Evolutionary conservation across 225 moss, liverwort and hornwort species (phyloP).

Genomic region (Bryum argenteum): DNA sequence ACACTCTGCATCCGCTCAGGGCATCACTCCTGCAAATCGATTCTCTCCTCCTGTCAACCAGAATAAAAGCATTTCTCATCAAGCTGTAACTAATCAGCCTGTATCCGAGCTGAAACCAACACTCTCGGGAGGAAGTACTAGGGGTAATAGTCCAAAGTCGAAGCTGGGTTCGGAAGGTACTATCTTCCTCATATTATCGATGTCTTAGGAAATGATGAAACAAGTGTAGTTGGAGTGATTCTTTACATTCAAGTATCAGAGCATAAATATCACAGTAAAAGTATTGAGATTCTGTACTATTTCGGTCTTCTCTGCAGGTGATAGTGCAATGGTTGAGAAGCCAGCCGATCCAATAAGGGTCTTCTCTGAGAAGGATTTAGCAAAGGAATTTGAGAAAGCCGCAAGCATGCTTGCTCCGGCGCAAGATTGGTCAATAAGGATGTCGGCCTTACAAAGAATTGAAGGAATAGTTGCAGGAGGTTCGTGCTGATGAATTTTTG

Average conservation of each 20-base stretch:
- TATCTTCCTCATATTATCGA: background rate
- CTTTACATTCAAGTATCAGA: background rate
- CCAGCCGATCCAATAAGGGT: constrained; percentile 83
- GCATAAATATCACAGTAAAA: background rate
- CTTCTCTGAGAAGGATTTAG: constrained; percentile 85
- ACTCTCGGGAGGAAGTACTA: constrained; percentile 48
- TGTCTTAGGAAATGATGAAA: constrained; percentile 9
- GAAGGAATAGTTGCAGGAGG: constrained; percentile 95
- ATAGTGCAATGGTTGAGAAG: constrained; percentile 59
- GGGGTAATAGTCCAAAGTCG: constrained; percentile 76
- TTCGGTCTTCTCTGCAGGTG: constrained; percentile 53
- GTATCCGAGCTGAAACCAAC: constrained; percentile 55
- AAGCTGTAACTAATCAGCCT: constrained; percentile 43
- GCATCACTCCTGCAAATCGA: constrained; percentile 50
- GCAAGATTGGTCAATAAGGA: constrained; percentile 97
- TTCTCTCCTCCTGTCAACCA: constrained; percentile 39
- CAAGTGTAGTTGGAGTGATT: constrained; percentile 11
- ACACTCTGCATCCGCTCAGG: constrained; percentile 49
- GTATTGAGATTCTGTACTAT: constrained; percentile 21
- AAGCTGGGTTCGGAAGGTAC: constrained; percentile 60
- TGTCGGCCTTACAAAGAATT: constrained; percentile 83
- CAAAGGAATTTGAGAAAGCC: constrained; percentile 88
- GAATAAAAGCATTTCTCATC: constrained; percentile 44
- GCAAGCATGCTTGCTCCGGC: constrained; percentile 76
- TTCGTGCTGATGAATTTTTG: constrained; percentile 29